Conservation (phyloP, 768 basidiomycete species). For the Lactifluus piperatus region DNA sequence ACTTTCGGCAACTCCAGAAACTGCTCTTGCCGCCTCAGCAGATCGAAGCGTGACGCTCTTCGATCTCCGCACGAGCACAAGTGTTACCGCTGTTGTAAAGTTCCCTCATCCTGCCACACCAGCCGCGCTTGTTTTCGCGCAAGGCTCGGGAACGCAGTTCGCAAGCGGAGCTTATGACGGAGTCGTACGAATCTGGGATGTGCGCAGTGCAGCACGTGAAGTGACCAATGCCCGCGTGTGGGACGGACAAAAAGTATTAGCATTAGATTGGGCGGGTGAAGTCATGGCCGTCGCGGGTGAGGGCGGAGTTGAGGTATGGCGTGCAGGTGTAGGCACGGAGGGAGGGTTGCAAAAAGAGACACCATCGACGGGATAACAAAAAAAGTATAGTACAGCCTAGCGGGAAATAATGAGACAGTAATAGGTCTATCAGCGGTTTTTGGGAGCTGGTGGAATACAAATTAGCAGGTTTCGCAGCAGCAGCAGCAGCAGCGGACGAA, state of each 20-base stretch:
- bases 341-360: slow-evolving; percentile 12
- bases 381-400: not conserved
- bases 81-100: slow-evolving; percentile 29
- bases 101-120: slow-evolving; percentile 60
- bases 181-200: slow-evolving; percentile 67
- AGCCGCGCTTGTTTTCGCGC: slow-evolving; percentile 40
- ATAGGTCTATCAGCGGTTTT: not conserved
- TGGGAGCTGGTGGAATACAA: not conserved
- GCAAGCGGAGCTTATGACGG: slow-evolving; percentile 75
- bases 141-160: slow-evolving; percentile 39
- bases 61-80: slow-evolving; percentile 46
- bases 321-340: slow-evolving; percentile 22
- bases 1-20: slow-evolving; percentile 33
- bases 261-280: slow-evolving; percentile 31
- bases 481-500: not conserved
- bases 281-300: slow-evolving; percentile 24
- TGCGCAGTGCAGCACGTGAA: slow-evolving; percentile 57
- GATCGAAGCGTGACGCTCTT: slow-evolving; percentile 68
- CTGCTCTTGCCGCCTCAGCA: slow-evolving; percentile 54
- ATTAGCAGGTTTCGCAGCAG: too few relatives aligned
- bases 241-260: slow-evolving; percentile 48
- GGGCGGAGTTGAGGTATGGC: slow-evolving; percentile 27
- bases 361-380: not conserved
- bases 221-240: slow-evolving; percentile 56
- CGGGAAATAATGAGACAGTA: not conserved